Conservation (phyloP, 179 eudicot species). For the Drosera spatulata region DNA sequence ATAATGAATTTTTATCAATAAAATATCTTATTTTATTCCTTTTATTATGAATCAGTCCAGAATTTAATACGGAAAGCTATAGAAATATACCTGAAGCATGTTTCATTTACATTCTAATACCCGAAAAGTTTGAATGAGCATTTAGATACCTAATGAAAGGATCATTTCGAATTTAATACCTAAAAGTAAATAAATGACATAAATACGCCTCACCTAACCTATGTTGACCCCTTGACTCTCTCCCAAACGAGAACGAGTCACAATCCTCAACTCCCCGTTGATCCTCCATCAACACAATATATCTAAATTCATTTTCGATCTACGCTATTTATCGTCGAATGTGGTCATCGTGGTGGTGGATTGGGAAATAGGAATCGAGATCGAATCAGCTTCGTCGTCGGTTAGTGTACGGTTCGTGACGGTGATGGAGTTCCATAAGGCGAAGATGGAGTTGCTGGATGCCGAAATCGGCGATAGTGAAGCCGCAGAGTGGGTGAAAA, state of each 20-base stretch:
- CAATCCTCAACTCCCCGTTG: conserved; percentile 70
- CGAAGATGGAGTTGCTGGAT: conserved; percentile 21
- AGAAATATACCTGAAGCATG: no score
- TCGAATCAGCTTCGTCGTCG: conserved; percentile 26
- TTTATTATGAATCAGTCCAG: no score
- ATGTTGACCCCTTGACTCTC: no score
- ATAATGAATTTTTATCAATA: no score
- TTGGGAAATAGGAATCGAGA: conserved; percentile 26
- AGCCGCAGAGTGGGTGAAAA: conserved; percentile 46
- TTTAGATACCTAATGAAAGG: no score
- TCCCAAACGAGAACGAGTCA: conserved; percentile 35
- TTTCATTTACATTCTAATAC: no score
- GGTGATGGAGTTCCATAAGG: conserved; percentile 51
- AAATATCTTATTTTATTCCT: no score
- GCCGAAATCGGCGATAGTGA: conserved; percentile 32
- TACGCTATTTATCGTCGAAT: conserved; percentile 43
- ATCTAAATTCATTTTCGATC: conserved; percentile 41
- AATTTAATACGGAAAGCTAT: no score
- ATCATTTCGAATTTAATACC: no score
- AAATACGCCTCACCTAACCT: no score
- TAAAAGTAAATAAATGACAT: no score
- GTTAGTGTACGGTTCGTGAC: conserved; percentile 43
- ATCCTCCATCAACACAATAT: conserved; percentile 9
- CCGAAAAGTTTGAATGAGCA: no score
- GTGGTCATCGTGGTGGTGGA: conserved; percentile 44